Conservation (phyloP, 2,329 filamentous ascomycete species). For the Colletotrichum aenigma region DNA sequence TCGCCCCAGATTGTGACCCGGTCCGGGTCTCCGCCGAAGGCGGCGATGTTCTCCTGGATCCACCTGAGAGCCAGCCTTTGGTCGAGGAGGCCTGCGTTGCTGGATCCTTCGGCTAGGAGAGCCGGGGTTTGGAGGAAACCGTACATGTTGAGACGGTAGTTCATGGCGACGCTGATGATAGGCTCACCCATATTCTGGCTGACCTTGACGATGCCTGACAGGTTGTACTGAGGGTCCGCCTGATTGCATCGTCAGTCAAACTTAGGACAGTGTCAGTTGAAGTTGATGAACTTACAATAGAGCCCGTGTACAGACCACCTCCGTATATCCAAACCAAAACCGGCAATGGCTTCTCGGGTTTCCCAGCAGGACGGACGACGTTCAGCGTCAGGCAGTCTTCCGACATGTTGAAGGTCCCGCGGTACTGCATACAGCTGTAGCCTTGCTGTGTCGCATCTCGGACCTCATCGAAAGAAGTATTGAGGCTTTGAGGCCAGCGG, state of each 20-base stretch:
- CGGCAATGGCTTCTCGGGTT: conserved; percentile 36
- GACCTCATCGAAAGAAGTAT: conserved; percentile 40
- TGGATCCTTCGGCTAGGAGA: conserved; percentile 44
- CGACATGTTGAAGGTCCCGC: conserved; percentile 42
- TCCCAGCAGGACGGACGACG: conserved; percentile 44
- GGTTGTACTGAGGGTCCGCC: conserved; percentile 64
- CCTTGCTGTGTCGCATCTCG: conserved; percentile 45
- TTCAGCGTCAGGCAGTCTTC: conserved; percentile 53
- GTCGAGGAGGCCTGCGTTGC: conserved; percentile 55
- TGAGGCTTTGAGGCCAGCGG: conserved; percentile 38
- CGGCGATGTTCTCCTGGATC: conserved; percentile 58
- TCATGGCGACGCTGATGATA: conserved; percentile 57
- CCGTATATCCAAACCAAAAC: conserved; percentile 63
- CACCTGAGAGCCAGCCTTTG: conserved; percentile 53
- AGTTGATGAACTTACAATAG: conserved; percentile 27
- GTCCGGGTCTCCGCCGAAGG: conserved; percentile 52
- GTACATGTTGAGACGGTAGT: conserved; percentile 58
- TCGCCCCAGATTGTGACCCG: conserved; percentile 55
- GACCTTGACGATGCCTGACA: conserved; percentile 63
- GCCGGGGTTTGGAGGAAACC: conserved; percentile 56
- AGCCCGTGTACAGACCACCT: conserved; percentile 57
- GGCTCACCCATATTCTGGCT: conserved; percentile 56
- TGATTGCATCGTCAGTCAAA: neutral
- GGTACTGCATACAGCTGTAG: conserved; percentile 52
- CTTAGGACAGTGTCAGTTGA: neutral